Percentiles rank a stretch among this genome's conserved stretches.
Evolutionary conservation across 257 asterid species (phyloP).

Genomic region (Solanum habrochaites): DNA sequence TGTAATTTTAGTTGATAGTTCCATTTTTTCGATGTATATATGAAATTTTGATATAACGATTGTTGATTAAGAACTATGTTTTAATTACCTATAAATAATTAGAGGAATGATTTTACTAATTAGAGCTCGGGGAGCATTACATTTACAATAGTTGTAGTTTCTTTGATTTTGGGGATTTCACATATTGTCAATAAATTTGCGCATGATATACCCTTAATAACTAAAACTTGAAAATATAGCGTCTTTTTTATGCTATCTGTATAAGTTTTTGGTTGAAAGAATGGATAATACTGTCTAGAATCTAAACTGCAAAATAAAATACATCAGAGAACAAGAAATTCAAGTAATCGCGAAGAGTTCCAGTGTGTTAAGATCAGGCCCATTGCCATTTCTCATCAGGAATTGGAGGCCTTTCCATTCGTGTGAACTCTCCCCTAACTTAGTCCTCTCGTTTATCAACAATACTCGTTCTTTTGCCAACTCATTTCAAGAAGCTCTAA

Average conservation of each 20-base stretch:
- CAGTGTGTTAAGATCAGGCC: slow-evolving; percentile 11
- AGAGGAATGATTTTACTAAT: background rate
- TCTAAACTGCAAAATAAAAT: background rate
- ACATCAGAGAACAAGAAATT: slow-evolving; percentile 11
- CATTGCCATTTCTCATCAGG: slow-evolving; percentile 13
- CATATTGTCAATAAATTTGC: background rate
- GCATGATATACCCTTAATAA: background rate
- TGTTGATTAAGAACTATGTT: background rate
- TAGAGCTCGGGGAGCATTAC: background rate
- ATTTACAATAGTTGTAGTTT: background rate
- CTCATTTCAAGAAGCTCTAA: slow-evolving; percentile 46
- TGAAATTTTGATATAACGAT: background rate
- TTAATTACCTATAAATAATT: background rate
- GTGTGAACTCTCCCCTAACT: slow-evolving; percentile 15
- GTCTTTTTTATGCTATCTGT: background rate
- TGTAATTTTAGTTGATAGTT: background rate
- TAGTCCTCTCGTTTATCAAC: slow-evolving; percentile 20
- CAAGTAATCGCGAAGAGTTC: slow-evolving; percentile 20
- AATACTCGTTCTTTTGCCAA: background rate
- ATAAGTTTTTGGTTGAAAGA: background rate
- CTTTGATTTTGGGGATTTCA: background rate
- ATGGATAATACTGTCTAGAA: background rate
- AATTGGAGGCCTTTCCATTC: slow-evolving; percentile 7
- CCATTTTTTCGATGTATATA: background rate
- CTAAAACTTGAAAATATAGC: background rate